Conservation (phyloP, 148 eudicot species). For the Silene conica region DNA sequence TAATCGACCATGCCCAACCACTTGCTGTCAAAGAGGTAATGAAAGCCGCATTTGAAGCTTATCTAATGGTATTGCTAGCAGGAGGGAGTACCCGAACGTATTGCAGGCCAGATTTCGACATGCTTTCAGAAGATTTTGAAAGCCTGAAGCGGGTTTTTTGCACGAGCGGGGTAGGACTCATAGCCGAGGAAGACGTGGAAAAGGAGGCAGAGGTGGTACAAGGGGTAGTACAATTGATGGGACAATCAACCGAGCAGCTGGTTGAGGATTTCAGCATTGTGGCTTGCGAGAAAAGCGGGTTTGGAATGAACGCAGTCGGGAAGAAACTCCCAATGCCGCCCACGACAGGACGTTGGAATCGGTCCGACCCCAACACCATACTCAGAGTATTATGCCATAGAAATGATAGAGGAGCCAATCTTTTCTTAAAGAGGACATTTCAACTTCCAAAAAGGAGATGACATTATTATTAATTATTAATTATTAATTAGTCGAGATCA, state of each 20-base stretch:
- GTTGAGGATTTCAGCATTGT: slow-evolving; percentile 67
- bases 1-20: slow-evolving; percentile 68
- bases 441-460: slow-evolving; percentile 77
- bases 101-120: slow-evolving; percentile 41
- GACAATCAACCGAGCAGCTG: slow-evolving; percentile 66
- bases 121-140: slow-evolving; percentile 72
- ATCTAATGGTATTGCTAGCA: slow-evolving; percentile 71
- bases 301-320: slow-evolving; percentile 48
- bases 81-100: slow-evolving; percentile 71
- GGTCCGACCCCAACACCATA: slow-evolving; percentile 86
- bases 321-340: slow-evolving; percentile 78
- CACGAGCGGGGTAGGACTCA: slow-evolving; percentile 53
- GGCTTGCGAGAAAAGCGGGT: slow-evolving; percentile 69
- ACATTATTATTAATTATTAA: too few species aligned
- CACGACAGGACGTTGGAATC: slow-evolving; percentile 74
- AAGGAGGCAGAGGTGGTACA: slow-evolving; percentile 69
- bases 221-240: slow-evolving; percentile 81
- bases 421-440: slow-evolving; percentile 75
- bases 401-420: slow-evolving; percentile 60
- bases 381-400: slow-evolving; percentile 77
- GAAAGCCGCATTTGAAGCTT: slow-evolving; percentile 86
- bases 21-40: slow-evolving; percentile 72
- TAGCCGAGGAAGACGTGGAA: slow-evolving; percentile 65
- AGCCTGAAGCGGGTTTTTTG: slow-evolving; percentile 59
- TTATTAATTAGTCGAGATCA: not conserved